Base-by-base conservation (phyloP, 192 early-diverging fungal species). In the Gaertneriomyces sp. region DNA sequence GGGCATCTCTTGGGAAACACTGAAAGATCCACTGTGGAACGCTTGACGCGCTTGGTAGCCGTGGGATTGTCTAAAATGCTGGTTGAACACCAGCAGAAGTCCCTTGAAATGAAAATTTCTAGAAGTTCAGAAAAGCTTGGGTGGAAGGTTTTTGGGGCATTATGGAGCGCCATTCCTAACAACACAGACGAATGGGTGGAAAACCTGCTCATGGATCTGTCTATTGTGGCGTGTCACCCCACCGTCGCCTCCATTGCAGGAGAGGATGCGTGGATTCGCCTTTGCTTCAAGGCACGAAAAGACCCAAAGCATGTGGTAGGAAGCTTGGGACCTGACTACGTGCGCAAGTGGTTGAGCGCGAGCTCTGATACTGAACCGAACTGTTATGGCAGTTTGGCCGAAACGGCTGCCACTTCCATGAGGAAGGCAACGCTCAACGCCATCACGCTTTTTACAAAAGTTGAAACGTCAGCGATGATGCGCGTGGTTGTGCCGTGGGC, bases 251-350 rank as follows among this genome's bases (percentile, higher is more conserved):
- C 63, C 4, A 77, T 79, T 19, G 78, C 80, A 9, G 81, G 87
- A 47, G 78, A 81, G 47, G 90, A 94, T 58, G 76, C 89, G 58
- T 97, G 95, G 95, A 87, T 97, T 60, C 74, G 85, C 9, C 80
- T 96, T 40, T 83, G 89, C 61, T 92, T 90, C 76, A 81, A 88
- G 11, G 77, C 87, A 11, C 75, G 81, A n/a, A 73, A 88, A 16
- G 82, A 91, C 63, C 73, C 74, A 11, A 33, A 33, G 25, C 89
- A 89, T 19, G 84, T 85, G 9, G 81, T 87, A 16, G 73, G 89
- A 17, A 84, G 83, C 44, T 50, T 75, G 46, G 70, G 72, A 11
- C 50, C 66, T 1, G 69, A 57, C 41, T 80, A 89, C 45, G 60
- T 74, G 55, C 74, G 77, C 44, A 64, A 78, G 1, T 78, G 88